These are phyloP conservation scores for Chloris gayana DNA, from an alignment of 176 grass and related monocot genomes.

Conservation along the genomic window DNA sequence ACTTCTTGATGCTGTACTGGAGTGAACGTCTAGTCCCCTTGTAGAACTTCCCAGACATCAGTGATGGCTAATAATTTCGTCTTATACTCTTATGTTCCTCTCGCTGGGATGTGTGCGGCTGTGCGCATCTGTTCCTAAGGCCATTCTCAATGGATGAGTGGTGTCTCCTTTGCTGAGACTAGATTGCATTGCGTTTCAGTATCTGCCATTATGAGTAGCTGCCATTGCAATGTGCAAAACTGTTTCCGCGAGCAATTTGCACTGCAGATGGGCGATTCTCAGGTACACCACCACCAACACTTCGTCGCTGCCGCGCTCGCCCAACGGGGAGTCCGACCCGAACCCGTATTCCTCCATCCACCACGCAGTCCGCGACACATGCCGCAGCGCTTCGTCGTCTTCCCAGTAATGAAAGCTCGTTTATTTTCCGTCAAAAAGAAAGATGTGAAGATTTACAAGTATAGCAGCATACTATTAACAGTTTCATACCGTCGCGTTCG, in stretches of 20 bases:
- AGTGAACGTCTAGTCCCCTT: not conserved
- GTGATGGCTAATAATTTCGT: not conserved
- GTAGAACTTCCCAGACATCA: conserved; percentile 20
- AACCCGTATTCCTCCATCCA: conserved; percentile 48
- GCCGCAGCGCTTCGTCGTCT: not conserved
- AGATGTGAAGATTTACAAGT: no score
- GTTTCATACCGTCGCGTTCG: no score
- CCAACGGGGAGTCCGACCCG: conserved; percentile 18
- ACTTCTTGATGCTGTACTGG: conserved; percentile 2
- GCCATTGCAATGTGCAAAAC: not conserved
- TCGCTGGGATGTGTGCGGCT: not conserved
- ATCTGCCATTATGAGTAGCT: no score
- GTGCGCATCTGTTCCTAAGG: not conserved
- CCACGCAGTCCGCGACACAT: conserved; percentile 31
- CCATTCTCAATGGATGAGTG: not conserved
- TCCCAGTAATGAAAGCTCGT: no score
- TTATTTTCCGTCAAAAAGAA: no score
- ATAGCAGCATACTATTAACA: no score
- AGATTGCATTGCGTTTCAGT: not conserved
- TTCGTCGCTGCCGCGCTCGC: not conserved
- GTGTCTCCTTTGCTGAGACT: not conserved
- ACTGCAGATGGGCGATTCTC: conserved; percentile 10
- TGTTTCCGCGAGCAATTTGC: not conserved
- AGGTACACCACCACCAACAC: conserved; percentile 29
- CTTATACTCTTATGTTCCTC: not conserved